Base-by-base conservation (phyloP, 2,329 filamentous ascomycete genomes). In the Xylaria sp. region DNA sequence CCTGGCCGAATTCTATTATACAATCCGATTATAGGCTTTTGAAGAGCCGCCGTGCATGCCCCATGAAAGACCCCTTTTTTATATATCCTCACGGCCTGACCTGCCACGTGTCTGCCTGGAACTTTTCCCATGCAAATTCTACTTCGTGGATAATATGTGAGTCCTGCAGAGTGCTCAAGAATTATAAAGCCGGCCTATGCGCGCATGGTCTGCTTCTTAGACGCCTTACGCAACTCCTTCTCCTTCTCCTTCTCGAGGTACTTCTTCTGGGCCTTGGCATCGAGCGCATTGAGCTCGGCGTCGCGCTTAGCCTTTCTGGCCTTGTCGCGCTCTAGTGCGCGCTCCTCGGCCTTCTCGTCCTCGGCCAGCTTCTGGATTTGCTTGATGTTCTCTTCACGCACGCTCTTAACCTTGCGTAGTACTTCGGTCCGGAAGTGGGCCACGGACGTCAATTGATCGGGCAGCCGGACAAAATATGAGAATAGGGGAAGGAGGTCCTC, bases 351-450 rank as follows among this genome's bases (percentile, higher is more conserved):
- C 84, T 93, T 93, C 76, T 90, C 87, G 69, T 93, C 93, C 72
- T 97, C 93, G 62, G 91, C 89, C 0, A 87, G 83, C 81, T 92
- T 94, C 80, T 91, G 90, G 76, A 99, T 89, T 83, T 92, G 92
- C 77, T 87, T 87, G 75, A 92, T 87, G 76, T 93, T 90, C 65
- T 93, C 90, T 50, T 98, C 95, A 71, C 96, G 93, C 39, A 90
- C 90, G 69, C 84, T 84, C 76, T 89, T 90, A 73, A 99, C 86
- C 85, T 97, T 97, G 80, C 93, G 93, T 79, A 91, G 83, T 39
- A 97, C 94, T 84, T 98, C 93, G 43, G 93, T 89, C 13, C 96
- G 93, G 90, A 97, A 97, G 81, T 93, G 94, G 12, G 89, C 94
- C 30, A 82, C 82, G 64, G 88, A 83, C 65, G 91, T 93, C 57